phyloP scores from a whole-genome alignment of 108 stramenopile species.

The Cyclotella sp. region DNA sequence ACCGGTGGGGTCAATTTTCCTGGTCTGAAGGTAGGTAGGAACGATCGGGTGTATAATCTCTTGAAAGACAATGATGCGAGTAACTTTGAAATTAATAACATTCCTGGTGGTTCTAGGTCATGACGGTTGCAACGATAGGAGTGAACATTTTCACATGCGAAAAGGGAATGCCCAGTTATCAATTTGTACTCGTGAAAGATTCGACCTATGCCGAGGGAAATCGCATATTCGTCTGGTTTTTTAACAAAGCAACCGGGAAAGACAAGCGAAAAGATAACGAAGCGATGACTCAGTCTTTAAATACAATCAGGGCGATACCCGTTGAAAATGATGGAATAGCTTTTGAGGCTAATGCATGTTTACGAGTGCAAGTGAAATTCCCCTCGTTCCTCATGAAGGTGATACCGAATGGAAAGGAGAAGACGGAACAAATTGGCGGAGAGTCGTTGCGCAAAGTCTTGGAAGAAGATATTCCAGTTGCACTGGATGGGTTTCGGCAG shows the following conservation, averaged over 20 bases:
- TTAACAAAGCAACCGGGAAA: constrained; percentile 40
- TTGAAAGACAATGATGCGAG: too few species aligned
- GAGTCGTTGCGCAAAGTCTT: constrained; percentile 37
- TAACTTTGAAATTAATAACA: background rate
- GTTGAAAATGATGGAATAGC: constrained; percentile 31
- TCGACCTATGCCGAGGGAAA: constrained; percentile 39
- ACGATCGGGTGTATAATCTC: too few species aligned
- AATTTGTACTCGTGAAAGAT: constrained; percentile 44
- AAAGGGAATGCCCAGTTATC: constrained; percentile 37
- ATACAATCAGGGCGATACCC: constrained; percentile 26
- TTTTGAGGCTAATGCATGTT: constrained; percentile 40
- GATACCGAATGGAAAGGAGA: constrained; percentile 46
- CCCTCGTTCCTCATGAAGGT: constrained; percentile 43
- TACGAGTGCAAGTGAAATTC: constrained; percentile 31
- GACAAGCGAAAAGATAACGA: constrained; percentile 19
- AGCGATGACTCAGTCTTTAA: constrained; percentile 34
- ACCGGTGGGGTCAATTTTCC: constrained; percentile 47
- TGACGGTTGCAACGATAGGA: constrained; percentile 37
- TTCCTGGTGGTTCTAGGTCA: constrained; percentile 1
- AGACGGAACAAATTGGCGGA: constrained; percentile 40
- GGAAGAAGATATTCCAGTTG: constrained; percentile 36
- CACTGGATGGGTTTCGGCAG: constrained; percentile 33
- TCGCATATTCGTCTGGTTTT: constrained; percentile 43
- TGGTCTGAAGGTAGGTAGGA: constrained; percentile 28
- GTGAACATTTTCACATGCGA: constrained; percentile 26